Evolutionary conservation across 2,329 filamentous ascomycete species (phyloP).

Genomic region (Pleurostoma richardsiae): DNA sequence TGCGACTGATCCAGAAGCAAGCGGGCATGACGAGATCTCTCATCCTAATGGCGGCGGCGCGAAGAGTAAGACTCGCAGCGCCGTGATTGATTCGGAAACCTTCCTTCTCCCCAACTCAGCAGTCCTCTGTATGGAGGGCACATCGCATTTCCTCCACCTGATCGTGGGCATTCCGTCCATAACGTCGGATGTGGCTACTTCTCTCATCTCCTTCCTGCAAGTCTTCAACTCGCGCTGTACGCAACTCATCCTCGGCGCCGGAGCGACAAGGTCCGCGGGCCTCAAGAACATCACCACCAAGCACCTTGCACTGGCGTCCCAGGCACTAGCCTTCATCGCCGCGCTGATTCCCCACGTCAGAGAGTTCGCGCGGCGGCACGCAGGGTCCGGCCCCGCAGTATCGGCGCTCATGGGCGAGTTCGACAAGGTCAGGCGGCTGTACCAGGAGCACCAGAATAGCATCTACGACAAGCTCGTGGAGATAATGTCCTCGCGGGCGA

Average conservation of each 20-base stretch:
- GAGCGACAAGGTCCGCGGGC: constrained; percentile 81
- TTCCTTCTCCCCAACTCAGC: constrained; percentile 85
- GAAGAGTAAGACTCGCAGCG: constrained; percentile 65
- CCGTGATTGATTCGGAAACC: constrained; percentile 75
- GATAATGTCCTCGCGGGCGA: constrained; percentile 78
- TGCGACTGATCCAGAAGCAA: constrained; percentile 27
- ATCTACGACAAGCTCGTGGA: constrained; percentile 93
- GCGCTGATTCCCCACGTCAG: constrained; percentile 84
- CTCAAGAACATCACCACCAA: constrained; percentile 96
- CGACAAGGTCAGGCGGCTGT: constrained; percentile 76
- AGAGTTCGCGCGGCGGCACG: constrained; percentile 82
- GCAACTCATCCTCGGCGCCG: constrained; percentile 93
- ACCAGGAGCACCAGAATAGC: constrained; percentile 83
- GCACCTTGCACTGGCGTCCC: constrained; percentile 86
- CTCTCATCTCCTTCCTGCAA: constrained; percentile 80
- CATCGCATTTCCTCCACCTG: constrained; percentile 78
- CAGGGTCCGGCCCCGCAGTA: constrained; percentile 43
- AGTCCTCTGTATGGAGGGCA: constrained; percentile 71
- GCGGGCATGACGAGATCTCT: constrained; percentile 19
- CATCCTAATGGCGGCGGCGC: constrained; percentile 39
- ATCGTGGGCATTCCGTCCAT: constrained; percentile 84
- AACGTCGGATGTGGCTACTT: constrained; percentile 74
- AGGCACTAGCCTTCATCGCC: constrained; percentile 82
- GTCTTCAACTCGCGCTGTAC: constrained; percentile 94
- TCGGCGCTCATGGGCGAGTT: constrained; percentile 72